phyloP scores from a whole-genome alignment of 2,329 filamentous ascomycete species.

The Xylariaceae sp. region DNA sequence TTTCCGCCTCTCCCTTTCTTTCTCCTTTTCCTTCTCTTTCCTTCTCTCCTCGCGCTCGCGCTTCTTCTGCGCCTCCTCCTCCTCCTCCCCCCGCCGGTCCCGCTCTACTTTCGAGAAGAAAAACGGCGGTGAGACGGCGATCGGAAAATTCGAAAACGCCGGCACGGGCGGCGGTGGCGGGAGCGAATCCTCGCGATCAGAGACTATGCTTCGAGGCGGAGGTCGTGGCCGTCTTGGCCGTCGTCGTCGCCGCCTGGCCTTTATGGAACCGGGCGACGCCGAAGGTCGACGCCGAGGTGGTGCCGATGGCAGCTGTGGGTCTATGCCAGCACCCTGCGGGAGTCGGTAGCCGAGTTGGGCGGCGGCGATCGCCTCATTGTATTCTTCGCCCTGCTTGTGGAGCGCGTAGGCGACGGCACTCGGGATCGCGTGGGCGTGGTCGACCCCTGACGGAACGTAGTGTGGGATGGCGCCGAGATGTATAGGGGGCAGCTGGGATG shows the following conservation, averaged over 20 bases:
- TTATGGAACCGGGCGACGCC: constrained; percentile 7
- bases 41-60: constrained; percentile 1
- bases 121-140: background rate
- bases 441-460: constrained; percentile 8
- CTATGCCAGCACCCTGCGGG: background rate
- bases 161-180: constrained; percentile 10
- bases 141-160: background rate
- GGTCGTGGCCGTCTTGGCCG: constrained; percentile 5
- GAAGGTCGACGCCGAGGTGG: constrained; percentile 6
- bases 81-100: background rate
- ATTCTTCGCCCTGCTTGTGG: constrained; percentile 2
- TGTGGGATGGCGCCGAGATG: constrained; percentile 8
- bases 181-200: constrained; percentile 7
- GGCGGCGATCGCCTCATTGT: constrained; percentile 3
- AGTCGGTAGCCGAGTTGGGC: background rate
- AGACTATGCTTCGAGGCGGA: background rate
- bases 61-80: background rate
- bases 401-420: constrained; percentile 10
- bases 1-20: background rate
- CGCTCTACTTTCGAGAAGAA: constrained; percentile 7
- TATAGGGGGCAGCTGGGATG: background rate
- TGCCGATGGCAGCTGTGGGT: background rate
- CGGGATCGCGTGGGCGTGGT: constrained; percentile 6
- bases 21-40: background rate
- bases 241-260: constrained; percentile 6